A percentile compares a stretch with the other conserved stretches of the same genome.
These are phyloP conservation scores for Triticum dicoccoides DNA, from an alignment of 176 grass and related monocot species.

Conservation along the genomic window DNA sequence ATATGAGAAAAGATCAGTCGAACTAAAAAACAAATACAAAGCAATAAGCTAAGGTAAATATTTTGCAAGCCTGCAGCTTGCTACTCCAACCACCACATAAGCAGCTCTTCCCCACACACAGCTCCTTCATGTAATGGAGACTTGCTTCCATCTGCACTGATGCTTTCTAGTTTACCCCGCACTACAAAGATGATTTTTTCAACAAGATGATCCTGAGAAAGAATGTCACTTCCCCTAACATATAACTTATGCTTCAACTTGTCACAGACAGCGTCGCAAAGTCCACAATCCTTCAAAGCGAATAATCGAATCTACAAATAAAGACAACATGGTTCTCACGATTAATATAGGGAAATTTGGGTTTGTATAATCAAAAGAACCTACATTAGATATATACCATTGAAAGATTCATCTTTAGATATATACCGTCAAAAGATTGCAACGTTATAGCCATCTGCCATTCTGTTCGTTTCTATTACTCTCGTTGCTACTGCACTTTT, in stretches of 20 bases:
- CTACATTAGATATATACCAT: no score
- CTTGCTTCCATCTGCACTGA: constrained; percentile 56
- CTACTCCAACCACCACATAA: constrained; percentile 86
- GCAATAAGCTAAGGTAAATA: background rate
- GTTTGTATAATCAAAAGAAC: no score
- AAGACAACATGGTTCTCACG: background rate
- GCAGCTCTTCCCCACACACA: constrained; percentile 90
- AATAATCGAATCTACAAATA: constrained; percentile 71
- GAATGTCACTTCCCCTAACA: constrained; percentile 63
- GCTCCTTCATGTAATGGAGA: constrained; percentile 64
- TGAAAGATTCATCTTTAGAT: no score
- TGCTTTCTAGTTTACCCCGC: constrained; percentile 75
- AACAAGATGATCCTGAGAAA: constrained; percentile 62
- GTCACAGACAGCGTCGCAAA: constrained; percentile 73
- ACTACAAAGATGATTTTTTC: constrained; percentile 95
- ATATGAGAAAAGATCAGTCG: background rate
- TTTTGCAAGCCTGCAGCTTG: constrained; percentile 33
- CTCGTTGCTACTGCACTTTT: no score
- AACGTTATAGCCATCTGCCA: no score
- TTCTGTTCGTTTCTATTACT: no score
- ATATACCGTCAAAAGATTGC: no score
- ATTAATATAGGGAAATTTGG: background rate
- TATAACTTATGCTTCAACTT: constrained; percentile 82
- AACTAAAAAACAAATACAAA: background rate
- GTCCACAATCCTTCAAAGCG: constrained; percentile 55